phyloP scores from a whole-genome alignment of 2,329 filamentous ascomycete species.

The Sodiomyces alkalinus region DNA sequence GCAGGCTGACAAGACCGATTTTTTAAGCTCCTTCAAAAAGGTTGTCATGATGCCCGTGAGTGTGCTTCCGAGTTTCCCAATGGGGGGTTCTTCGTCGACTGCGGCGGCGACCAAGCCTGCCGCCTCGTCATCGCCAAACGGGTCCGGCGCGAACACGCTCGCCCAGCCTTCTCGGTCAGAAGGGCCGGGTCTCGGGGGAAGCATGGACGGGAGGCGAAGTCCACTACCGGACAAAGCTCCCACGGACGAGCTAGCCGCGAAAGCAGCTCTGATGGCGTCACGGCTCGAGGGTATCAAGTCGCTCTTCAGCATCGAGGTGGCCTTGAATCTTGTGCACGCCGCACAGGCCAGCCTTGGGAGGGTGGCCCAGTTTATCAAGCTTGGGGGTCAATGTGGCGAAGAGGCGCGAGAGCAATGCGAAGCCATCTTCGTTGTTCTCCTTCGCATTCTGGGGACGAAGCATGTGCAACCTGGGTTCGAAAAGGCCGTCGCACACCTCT shows the following conservation, averaged over 20 bases:
- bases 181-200: slow-evolving; percentile 26
- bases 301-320: slow-evolving; percentile 91
- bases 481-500: slow-evolving; percentile 80
- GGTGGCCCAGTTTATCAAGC: slow-evolving; percentile 63
- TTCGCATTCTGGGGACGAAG: slow-evolving; percentile 69
- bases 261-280: slow-evolving; percentile 94
- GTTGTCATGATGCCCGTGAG: slow-evolving; percentile 99
- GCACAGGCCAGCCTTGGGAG: slow-evolving; percentile 82
- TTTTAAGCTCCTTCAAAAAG: slow-evolving; percentile 91
- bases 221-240: slow-evolving; percentile 51
- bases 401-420: slow-evolving; percentile 82
- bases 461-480: slow-evolving; percentile 92
- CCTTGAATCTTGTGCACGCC: slow-evolving; percentile 72
- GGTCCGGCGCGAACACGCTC: slow-evolving; percentile 12
- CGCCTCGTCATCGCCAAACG: slow-evolving; percentile 12
- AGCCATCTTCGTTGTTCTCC: slow-evolving; percentile 69
- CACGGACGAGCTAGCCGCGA: slow-evolving; percentile 83
- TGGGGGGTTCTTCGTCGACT: slow-evolving; percentile 23
- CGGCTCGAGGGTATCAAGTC: slow-evolving; percentile 88
- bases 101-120: slow-evolving; percentile 9
- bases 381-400: slow-evolving; percentile 66
- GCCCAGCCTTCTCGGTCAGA: slow-evolving; percentile 30
- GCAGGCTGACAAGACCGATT: slow-evolving; percentile 92
- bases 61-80: slow-evolving; percentile 57
- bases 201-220: slow-evolving; percentile 22